These are phyloP conservation scores for Marasmius oreades DNA, from an alignment of 1,284 basidiomycete genomes.

Conservation along the genomic window DNA sequence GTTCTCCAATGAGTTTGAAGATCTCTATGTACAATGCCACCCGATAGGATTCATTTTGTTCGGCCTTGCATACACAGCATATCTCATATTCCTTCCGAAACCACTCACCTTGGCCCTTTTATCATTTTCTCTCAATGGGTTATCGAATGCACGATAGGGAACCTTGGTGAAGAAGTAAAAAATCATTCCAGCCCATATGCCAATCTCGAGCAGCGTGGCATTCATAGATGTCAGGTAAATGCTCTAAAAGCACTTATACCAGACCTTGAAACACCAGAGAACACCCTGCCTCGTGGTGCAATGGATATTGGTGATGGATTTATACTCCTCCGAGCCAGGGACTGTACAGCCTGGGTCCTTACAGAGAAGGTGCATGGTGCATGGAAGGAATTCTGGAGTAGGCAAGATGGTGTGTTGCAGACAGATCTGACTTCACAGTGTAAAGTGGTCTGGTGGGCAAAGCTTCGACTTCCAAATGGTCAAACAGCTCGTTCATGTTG, in stretches of 20 bases:
- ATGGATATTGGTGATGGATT: not conserved
- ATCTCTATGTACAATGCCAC: slow-evolving; percentile 19
- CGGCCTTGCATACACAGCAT: slow-evolving; percentile 20
- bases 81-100: slow-evolving; percentile 20
- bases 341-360: not conserved
- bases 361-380: not conserved
- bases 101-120: slow-evolving; percentile 18
- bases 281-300: not conserved
- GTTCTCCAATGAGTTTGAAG: slow-evolving; percentile 23
- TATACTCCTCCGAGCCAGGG: not conserved
- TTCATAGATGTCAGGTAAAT: slow-evolving; percentile 20
- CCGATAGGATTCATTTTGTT: slow-evolving; percentile 22
- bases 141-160: slow-evolving; percentile 26
- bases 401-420: not conserved
- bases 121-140: slow-evolving; percentile 21
- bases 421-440: not conserved
- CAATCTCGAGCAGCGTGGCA: slow-evolving; percentile 21
- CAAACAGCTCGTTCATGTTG: slow-evolving; percentile 24
- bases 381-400: not conserved
- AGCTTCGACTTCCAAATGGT: slow-evolving; percentile 24
- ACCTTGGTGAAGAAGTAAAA: slow-evolving; percentile 22
- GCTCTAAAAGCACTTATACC: slow-evolving; percentile 12
- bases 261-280: not conserved
- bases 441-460: slow-evolving; percentile 21
- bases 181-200: slow-evolving; percentile 24